phyloP scores from a whole-genome alignment of 345 rosid genomes.

The Brassica juncea region DNA sequence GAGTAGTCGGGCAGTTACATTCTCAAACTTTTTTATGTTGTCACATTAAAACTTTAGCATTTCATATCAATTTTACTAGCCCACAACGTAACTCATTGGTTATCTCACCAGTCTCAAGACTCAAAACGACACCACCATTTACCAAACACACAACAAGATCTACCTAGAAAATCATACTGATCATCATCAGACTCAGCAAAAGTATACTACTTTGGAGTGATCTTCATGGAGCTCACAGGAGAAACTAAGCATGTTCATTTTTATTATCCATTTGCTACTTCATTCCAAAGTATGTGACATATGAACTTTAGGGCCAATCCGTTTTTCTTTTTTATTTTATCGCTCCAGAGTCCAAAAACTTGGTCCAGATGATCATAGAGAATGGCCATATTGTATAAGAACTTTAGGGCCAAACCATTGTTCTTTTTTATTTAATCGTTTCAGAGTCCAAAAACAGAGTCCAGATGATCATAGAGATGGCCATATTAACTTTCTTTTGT shows the following conservation, averaged over 20 bases:
- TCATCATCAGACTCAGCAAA: not conserved
- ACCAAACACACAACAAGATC: not conserved
- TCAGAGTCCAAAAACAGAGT: not conserved
- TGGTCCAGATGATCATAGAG: too few species aligned
- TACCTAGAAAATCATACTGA: not conserved
- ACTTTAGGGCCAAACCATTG: not conserved
- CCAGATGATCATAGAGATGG: not conserved
- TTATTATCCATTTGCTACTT: too few species aligned
- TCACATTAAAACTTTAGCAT: not conserved
- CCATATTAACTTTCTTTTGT: not conserved
- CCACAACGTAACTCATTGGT: not conserved
- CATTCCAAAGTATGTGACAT: too few species aligned
- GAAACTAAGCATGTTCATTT: not conserved
- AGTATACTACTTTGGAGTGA: not conserved
- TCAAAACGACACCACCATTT: not conserved
- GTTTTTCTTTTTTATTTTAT: not conserved
- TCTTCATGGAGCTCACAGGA: not conserved
- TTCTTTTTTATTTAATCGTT: not conserved
- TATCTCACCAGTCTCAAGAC: not conserved
- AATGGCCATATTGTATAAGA: not conserved
- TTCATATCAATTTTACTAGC: not conserved
- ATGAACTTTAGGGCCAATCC: not conserved
- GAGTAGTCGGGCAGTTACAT: not conserved
- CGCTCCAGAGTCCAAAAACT: too few species aligned
- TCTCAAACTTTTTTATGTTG: not conserved